Conservation (phyloP, 2,329 filamentous ascomycete species). For the Phaeosphaeria sp. region DNA sequence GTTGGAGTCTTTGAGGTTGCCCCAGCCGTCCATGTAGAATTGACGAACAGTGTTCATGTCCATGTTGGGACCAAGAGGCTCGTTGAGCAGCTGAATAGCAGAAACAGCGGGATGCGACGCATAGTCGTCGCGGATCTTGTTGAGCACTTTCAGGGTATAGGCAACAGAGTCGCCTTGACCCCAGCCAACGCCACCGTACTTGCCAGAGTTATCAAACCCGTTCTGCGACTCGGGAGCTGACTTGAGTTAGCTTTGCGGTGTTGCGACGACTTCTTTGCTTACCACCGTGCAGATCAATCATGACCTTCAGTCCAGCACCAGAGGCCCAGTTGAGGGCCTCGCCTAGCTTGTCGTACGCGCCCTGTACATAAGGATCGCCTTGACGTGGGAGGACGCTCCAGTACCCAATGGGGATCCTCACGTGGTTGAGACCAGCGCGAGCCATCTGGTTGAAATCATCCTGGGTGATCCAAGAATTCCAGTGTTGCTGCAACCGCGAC, state of each 20-base stretch:
- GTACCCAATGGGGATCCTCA: constrained; percentile 70
- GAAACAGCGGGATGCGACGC: constrained; percentile 54
- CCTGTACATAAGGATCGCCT: constrained; percentile 67
- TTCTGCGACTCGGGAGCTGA: constrained; percentile 68
- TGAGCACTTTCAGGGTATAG: constrained; percentile 52
- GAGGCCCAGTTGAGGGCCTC: constrained; percentile 66
- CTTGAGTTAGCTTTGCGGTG: constrained; percentile 5
- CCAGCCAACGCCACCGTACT: constrained; percentile 54
- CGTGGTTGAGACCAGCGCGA: constrained; percentile 65
- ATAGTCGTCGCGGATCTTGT: constrained; percentile 55
- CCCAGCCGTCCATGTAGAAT: constrained; percentile 58
- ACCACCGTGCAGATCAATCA: constrained; percentile 73
- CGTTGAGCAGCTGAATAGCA: constrained; percentile 56
- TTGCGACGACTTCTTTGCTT: constrained; percentile 29
- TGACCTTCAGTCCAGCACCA: constrained; percentile 64
- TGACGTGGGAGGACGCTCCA: constrained; percentile 63
- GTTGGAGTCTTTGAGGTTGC: constrained; percentile 50
- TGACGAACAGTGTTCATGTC: constrained; percentile 53
- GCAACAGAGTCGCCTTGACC: constrained; percentile 51
- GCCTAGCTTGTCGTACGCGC: constrained; percentile 65
- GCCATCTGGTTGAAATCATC: constrained; percentile 64
- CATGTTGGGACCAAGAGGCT: constrained; percentile 53
- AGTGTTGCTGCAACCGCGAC: constrained; percentile 60
- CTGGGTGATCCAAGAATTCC: constrained; percentile 64
- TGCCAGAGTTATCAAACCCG: constrained; percentile 71